These are phyloP conservation scores for Taiwanofungus camphoratus DNA, from an alignment of 1,284 basidiomycete species.

Conservation along the genomic window DNA sequence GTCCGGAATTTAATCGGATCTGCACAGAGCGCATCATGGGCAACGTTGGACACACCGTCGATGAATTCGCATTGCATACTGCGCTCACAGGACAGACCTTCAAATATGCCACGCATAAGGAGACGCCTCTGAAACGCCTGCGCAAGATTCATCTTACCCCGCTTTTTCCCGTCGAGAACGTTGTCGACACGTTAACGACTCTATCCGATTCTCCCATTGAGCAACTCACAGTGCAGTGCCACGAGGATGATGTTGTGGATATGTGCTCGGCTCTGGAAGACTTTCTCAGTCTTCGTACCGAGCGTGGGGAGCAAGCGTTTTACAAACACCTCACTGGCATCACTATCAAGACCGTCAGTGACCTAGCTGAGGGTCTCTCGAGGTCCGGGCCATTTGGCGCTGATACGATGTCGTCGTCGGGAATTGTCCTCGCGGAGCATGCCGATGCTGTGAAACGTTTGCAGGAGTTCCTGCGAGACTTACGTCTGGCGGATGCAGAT, in stretches of 20 bases:
- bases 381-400: constrained; percentile 17
- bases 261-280: constrained; percentile 49
- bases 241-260: constrained; percentile 54
- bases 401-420: constrained; percentile 8
- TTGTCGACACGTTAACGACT: constrained; percentile 52
- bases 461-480: constrained; percentile 29
- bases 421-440: constrained; percentile 19
- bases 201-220: constrained; percentile 59
- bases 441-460: constrained; percentile 27
- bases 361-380: constrained; percentile 22
- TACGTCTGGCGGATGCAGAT: constrained; percentile 14
- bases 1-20: constrained; percentile 44
- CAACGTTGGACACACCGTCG: constrained; percentile 47
- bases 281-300: constrained; percentile 46
- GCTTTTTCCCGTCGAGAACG: constrained; percentile 54
- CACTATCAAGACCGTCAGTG: constrained; percentile 24
- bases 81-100: constrained; percentile 40
- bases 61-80: constrained; percentile 49
- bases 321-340: constrained; percentile 27
- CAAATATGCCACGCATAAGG: constrained; percentile 34
- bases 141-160: constrained; percentile 54
- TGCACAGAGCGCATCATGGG: constrained; percentile 56
- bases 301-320: constrained; percentile 35
- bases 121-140: constrained; percentile 46
- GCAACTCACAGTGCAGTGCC: constrained; percentile 50